phyloP scores from a whole-genome alignment of 2,329 filamentous ascomycete genomes.

The Volutella citrinella region DNA sequence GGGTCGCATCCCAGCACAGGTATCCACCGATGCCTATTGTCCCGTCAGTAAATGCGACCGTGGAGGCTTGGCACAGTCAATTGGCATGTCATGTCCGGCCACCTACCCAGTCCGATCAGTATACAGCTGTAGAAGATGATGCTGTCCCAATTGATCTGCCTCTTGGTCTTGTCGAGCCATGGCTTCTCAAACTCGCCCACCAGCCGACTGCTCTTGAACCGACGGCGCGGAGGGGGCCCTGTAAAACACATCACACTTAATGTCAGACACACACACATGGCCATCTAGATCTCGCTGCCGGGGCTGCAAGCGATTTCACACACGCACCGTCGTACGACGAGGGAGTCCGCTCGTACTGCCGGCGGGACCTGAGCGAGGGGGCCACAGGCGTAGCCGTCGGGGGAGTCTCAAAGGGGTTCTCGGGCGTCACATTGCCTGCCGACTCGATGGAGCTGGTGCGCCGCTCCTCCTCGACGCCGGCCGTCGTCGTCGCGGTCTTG shows the following conservation, averaged over 20 bases:
- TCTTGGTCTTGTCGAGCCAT: slow-evolving; percentile 20
- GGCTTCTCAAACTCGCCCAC: slow-evolving; percentile 24
- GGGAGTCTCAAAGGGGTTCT: slow-evolving; percentile 20
- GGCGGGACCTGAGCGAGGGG: slow-evolving; percentile 13
- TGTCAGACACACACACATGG: too few species aligned
- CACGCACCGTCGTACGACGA: slow-evolving; percentile 17
- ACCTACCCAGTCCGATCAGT: slow-evolving; percentile 19
- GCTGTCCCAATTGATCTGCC: slow-evolving; percentile 23
- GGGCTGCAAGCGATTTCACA: too few species aligned
- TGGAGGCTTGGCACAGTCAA: too few species aligned
- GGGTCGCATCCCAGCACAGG: slow-evolving; percentile 18
- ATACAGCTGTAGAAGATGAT: slow-evolving; percentile 25
- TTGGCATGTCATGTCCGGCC: too few species aligned
- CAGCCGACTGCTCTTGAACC: slow-evolving; percentile 23
- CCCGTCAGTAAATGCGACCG: too few species aligned
- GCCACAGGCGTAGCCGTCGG: slow-evolving; percentile 17
- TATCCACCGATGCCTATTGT: slow-evolving; percentile 19
- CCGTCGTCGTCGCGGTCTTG: slow-evolving; percentile 11
- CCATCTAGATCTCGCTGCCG: too few species aligned
- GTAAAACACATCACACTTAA: too few species aligned
- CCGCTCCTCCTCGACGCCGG: slow-evolving; percentile 10
- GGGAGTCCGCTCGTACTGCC: slow-evolving; percentile 6
- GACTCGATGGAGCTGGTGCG: slow-evolving; percentile 12
- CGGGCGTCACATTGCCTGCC: slow-evolving; percentile 12
- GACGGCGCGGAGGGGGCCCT: slow-evolving; percentile 27